Evolutionary conservation across 805 yeast species (phyloP).

Genomic region (Monosporozyma solicola): DNA sequence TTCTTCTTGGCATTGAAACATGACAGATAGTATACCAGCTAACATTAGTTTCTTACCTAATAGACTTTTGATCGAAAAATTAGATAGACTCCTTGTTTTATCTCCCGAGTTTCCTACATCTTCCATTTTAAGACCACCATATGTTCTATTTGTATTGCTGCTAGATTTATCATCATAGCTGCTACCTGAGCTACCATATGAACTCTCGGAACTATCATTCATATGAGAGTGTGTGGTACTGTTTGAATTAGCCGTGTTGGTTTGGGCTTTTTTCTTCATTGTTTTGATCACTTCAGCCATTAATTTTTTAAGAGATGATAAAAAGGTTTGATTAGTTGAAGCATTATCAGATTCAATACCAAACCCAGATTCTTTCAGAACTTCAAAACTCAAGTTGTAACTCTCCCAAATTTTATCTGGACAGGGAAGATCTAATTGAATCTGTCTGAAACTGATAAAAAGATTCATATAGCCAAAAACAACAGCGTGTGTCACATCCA

Average conservation of each 20-base stretch:
- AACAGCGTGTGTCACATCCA: conserved; percentile 71
- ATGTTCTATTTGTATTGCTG: not conserved
- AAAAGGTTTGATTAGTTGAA: conserved; percentile 36
- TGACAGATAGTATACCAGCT: conserved; percentile 57
- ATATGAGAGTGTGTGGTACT: not conserved
- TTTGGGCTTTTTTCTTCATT: not conserved
- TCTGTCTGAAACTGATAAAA: conserved; percentile 46
- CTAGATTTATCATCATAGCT: not conserved
- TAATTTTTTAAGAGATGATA: conserved; percentile 48
- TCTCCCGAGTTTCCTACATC: not conserved
- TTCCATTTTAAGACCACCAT: not conserved
- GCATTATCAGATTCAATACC: conserved; percentile 6
- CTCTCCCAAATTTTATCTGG: conserved; percentile 52
- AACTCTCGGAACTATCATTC: not conserved
- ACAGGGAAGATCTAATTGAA: conserved; percentile 54
- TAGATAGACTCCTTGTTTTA: not conserved
- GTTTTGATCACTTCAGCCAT: conserved; percentile 36
- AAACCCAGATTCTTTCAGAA: conserved; percentile 18
- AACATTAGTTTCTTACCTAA: conserved; percentile 61
- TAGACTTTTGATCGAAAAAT: conserved; percentile 27
- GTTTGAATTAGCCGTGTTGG: not conserved
- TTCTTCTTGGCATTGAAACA: conserved; percentile 65
- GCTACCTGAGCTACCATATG: not conserved
- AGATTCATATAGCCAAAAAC: conserved; percentile 65
- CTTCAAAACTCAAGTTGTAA: conserved; percentile 21